Evolutionary conservation across 2,329 filamentous ascomycete genomes (phyloP).

Genomic region (Colletotrichum musicola): DNA sequence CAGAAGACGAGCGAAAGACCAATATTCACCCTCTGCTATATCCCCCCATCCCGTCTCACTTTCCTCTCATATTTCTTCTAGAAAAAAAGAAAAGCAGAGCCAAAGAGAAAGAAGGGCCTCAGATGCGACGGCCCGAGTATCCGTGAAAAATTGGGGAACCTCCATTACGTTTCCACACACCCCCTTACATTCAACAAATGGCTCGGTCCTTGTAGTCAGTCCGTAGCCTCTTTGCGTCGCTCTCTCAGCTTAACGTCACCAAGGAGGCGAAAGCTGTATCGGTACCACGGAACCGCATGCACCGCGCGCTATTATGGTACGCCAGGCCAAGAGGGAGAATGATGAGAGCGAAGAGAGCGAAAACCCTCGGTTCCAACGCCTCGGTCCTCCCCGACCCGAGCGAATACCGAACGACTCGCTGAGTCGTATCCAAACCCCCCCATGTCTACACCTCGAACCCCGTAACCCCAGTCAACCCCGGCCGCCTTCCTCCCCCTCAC

Average conservation of each 20-base stretch:
- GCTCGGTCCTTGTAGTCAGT: too few relatives aligned
- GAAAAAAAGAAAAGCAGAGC: not conserved
- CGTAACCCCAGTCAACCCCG: not conserved
- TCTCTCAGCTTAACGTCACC: too few relatives aligned
- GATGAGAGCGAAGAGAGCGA: too few relatives aligned
- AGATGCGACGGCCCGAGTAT: conserved; percentile 37
- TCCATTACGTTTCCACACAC: not conserved
- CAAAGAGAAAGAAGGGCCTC: conserved; percentile 4
- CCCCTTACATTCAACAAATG: not conserved
- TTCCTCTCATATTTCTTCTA: conserved; percentile 2
- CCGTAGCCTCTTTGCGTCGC: too few relatives aligned
- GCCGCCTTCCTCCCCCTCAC: not conserved
- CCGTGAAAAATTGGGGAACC: not conserved
- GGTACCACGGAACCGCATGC: conserved; percentile 24
- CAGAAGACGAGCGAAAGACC: not conserved
- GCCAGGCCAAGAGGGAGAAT: not conserved
- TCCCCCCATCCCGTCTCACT: not conserved
- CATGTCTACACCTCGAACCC: not conserved
- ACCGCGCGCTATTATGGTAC: conserved; percentile 4
- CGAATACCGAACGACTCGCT: conserved; percentile 7
- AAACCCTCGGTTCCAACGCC: too few relatives aligned
- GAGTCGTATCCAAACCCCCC: not conserved
- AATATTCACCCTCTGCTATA: conserved; percentile 7
- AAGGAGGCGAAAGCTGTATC: not conserved
- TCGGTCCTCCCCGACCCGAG: conserved; percentile 17